Conservation (phyloP, 176 grass and related monocot genomes). For the Phragmites australis region DNA sequence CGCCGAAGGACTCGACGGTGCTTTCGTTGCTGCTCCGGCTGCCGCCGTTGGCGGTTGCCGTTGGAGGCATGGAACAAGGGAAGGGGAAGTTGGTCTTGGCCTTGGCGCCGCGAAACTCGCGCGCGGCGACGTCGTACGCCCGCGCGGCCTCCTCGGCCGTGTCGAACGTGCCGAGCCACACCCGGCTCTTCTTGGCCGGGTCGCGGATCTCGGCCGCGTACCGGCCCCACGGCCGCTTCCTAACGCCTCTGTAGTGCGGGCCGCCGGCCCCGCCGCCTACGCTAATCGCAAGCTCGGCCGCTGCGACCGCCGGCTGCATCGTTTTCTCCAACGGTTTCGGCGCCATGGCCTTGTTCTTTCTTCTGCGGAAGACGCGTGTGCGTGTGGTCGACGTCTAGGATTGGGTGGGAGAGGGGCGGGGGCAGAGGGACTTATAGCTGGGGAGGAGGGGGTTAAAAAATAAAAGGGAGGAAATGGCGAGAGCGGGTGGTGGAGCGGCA, state of each 20-base stretch:
- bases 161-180: slow-evolving; percentile 96
- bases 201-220: slow-evolving; percentile 94
- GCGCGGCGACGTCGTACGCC: slow-evolving; percentile 82
- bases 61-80: background rate
- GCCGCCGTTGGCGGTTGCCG: slow-evolving; percentile 18
- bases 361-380: slow-evolving; percentile 10
- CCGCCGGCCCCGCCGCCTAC: background rate
- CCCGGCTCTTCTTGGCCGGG: slow-evolving; percentile 85
- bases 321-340: slow-evolving; percentile 49
- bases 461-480: slow-evolving; percentile 9
- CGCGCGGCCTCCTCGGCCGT: slow-evolving; percentile 87
- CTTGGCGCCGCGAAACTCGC: slow-evolving; percentile 80
- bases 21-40: slow-evolving; percentile 82
- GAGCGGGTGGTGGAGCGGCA: slow-evolving; percentile 56
- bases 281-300: slow-evolving; percentile 34
- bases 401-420: background rate
- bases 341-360: slow-evolving; percentile 27
- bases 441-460: slow-evolving; percentile 35
- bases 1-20: slow-evolving; percentile 72
- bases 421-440: slow-evolving; percentile 36
- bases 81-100: slow-evolving; percentile 94
- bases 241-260: slow-evolving; percentile 69
- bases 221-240: slow-evolving; percentile 90
- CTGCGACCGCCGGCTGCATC: slow-evolving; percentile 18
- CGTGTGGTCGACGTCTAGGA: slow-evolving; percentile 11